Percentiles rank a stretch among this genome's conserved stretches.
These are phyloP conservation scores for Ascomycota sp. DNA, from an alignment of 2,329 filamentous ascomycete species.

Conservation along the genomic window DNA sequence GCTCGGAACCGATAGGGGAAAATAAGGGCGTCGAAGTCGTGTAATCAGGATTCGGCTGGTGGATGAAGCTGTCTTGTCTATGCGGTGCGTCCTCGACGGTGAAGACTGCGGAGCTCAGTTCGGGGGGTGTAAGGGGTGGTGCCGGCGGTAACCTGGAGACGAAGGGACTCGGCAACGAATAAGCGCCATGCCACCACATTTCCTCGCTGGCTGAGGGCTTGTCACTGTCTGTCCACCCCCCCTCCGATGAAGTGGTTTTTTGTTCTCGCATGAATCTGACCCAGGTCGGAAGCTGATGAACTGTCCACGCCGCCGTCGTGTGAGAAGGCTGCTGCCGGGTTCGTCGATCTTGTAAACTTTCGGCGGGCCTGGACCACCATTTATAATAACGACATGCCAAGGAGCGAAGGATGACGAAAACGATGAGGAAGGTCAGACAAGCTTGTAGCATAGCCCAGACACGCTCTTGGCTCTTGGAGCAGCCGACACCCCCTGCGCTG, in stretches of 20 bases:
- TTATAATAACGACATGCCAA: constrained; percentile 7
- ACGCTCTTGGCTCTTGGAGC: constrained; percentile 12
- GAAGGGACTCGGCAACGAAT: constrained; percentile 9
- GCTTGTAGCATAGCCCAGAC: constrained; percentile 8
- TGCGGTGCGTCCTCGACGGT: constrained; percentile 16
- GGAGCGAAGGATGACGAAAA: constrained; percentile 14
- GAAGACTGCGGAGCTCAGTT: constrained; percentile 19
- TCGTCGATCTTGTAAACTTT: constrained; percentile 3
- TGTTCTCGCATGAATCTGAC: constrained; percentile 1
- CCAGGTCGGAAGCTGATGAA: constrained; percentile 1
- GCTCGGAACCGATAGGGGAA: constrained; percentile 7
- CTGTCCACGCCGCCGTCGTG: constrained; percentile 10
- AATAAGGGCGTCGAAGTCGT: constrained; percentile 14
- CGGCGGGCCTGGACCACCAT: constrained; percentile 4
- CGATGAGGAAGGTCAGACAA: constrained; percentile 13
- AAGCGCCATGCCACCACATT: constrained; percentile 7
- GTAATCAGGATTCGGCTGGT: constrained; percentile 29
- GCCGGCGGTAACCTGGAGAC: constrained; percentile 20
- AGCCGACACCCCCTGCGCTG: constrained; percentile 8
- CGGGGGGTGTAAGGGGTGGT: constrained; percentile 26
- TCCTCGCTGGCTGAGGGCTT: constrained; percentile 7
- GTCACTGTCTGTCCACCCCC: constrained; percentile 2
- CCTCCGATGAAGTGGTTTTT: constrained; percentile 2
- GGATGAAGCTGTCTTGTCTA: constrained; percentile 16
- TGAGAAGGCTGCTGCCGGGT: constrained; percentile 2